phyloP scores from a whole-genome alignment of 1,139 yeast species.

The Debaryomyces psychrophilus region DNA sequence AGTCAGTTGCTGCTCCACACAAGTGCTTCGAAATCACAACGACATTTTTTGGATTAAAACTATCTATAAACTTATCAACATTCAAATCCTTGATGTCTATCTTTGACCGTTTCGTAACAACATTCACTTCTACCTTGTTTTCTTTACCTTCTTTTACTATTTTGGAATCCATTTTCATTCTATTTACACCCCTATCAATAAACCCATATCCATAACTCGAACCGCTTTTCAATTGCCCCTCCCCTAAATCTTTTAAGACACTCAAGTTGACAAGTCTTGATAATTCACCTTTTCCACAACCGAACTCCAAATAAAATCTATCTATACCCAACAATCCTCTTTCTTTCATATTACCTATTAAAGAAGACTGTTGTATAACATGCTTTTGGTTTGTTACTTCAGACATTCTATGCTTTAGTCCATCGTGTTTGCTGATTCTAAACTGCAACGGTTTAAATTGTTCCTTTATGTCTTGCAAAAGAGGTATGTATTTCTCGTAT shows the following conservation, averaged over 20 bases:
- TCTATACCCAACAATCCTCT: conserved; percentile 41
- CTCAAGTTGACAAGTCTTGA: conserved; percentile 67
- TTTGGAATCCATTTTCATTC: conserved; percentile 79
- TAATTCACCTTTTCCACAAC: conserved; percentile 88
- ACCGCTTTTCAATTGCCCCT: not conserved
- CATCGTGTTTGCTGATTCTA: conserved; percentile 28
- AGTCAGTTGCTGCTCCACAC: conserved; percentile 93
- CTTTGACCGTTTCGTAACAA: conserved; percentile 55
- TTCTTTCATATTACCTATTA: conserved; percentile 67
- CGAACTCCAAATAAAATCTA: conserved; percentile 69
- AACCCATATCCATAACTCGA: conserved; percentile 55
- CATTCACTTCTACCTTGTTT: conserved; percentile 22
- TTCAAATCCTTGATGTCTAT: conserved; percentile 80
- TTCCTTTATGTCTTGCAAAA: conserved; percentile 21
- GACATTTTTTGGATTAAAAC: conserved; percentile 26
- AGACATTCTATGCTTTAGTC: conserved; percentile 40
- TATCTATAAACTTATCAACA: conserved; percentile 49
- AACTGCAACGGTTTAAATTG: conserved; percentile 22
- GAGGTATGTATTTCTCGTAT: conserved; percentile 32
- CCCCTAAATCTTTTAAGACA: conserved; percentile 32
- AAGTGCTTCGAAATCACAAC: conserved; percentile 83
- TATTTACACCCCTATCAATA: conserved; percentile 75
- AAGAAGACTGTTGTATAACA: conserved; percentile 78
- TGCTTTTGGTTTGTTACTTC: conserved; percentile 69
- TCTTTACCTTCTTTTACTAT: conserved; percentile 55